A percentile compares a stretch with the other conserved stretches of the same genome.
Evolutionary conservation across 2,329 filamentous ascomycete species (phyloP).

Genomic region (Escovopsis sp.): DNA sequence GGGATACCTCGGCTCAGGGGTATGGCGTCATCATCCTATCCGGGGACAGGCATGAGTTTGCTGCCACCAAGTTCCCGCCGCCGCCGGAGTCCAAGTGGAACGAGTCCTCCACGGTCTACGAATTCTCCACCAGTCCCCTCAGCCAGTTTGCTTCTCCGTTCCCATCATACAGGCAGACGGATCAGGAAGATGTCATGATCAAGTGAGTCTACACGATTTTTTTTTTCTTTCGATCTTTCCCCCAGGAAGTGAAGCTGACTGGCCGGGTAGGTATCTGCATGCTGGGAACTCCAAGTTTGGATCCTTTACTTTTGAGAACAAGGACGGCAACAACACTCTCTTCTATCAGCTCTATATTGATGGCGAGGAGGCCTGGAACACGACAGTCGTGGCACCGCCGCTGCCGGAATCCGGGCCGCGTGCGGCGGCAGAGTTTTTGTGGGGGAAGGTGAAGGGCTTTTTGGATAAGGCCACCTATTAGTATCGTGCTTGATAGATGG

Average conservation of each 20-base stretch:
- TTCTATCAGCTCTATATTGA: constrained; percentile 74
- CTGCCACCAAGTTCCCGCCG: constrained; percentile 66
- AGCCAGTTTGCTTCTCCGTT: constrained; percentile 89
- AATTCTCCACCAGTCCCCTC: constrained; percentile 82
- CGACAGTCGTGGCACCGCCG: constrained; percentile 32
- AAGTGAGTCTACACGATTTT: constrained; percentile 44
- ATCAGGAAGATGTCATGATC: constrained; percentile 68
- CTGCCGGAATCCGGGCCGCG: constrained; percentile 12
- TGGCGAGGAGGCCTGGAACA: constrained; percentile 64
- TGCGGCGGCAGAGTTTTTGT: constrained; percentile 26
- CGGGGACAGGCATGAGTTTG: constrained; percentile 94
- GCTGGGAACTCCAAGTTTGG: constrained; percentile 84
- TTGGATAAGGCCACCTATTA: not conserved
- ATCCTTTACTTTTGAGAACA: constrained; percentile 52
- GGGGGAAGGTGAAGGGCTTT: constrained; percentile 21
- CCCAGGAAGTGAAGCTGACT: constrained; percentile 3
- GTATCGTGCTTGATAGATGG: not conserved
- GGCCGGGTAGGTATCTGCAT: constrained; percentile 49
- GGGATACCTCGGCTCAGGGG: constrained; percentile 64
- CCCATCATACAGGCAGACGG: constrained; percentile 67
- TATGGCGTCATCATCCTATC: constrained; percentile 71
- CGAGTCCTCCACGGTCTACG: constrained; percentile 54
- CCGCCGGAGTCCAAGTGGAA: constrained; percentile 47
- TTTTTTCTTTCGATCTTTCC: too few relatives aligned
- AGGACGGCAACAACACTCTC: constrained; percentile 51